Base-by-base conservation (phyloP, 192 early-diverging fungal species). In the Rhizoclosmatium globosum region DNA sequence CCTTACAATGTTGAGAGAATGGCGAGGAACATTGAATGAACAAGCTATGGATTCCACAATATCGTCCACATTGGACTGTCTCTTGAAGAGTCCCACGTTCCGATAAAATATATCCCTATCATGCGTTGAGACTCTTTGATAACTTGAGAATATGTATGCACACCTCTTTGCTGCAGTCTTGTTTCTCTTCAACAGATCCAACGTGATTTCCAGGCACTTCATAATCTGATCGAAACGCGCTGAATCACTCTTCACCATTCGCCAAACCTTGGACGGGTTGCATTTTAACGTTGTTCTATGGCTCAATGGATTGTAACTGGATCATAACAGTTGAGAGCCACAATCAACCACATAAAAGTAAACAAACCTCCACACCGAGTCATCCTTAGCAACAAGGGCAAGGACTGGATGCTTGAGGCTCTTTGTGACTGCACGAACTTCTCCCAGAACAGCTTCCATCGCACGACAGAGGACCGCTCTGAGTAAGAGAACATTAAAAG, bases 41-140 rank as follows among this genome's bases (percentile, higher is more conserved):
- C 84, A 85, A 15, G 84, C 84, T 19, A 85, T 57, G 68, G 76
- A 78, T 47, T 85, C 84, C 9, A 82, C 73, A 65, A 75, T 57
- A 48, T 68, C 13, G 76, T 85, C 84, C 2, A 85, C 78, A 21
- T 39, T 66, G 38, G 47, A 13, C 56, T 85, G 84, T 2, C 13
- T 23, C 47, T 74, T 77, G 62, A 83, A 85, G 2, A 81, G 31
- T 2, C 46, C 13, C 50, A 84, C 84, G 64, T 85, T 71, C 1
- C 79, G 71, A 50, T 85, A 85, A 44, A 71, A 85, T 17, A 85
- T 50, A 19, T 84, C 84, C 13, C 79, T 81, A n/a, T 13, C 7
- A 39, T 17, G 38, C 19, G 9, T 23, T 2, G 6, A 61, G 80
- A 60, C 13, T 21, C 15, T 13, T 11, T 13, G 78, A 47, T 70